phyloP scores from a whole-genome alignment of 2,329 filamentous ascomycete genomes.

The Byssothecium circinans region DNA sequence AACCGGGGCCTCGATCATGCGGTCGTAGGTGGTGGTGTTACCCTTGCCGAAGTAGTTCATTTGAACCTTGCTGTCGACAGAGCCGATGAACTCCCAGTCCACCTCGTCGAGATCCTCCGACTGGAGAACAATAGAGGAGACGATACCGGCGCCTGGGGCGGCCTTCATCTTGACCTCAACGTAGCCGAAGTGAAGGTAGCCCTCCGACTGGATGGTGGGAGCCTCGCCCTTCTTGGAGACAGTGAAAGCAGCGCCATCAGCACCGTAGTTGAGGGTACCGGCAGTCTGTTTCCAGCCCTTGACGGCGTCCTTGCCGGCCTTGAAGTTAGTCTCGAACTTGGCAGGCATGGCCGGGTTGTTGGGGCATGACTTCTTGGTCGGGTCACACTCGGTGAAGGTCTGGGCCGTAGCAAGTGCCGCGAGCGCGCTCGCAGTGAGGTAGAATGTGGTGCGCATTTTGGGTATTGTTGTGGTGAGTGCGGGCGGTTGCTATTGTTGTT shows the following conservation, averaged over 20 bases:
- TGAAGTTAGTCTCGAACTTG: slow-evolving; percentile 49
- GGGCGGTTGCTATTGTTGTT: background rate
- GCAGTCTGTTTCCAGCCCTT: slow-evolving; percentile 44
- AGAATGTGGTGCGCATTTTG: slow-evolving; percentile 36
- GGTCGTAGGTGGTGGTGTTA: slow-evolving; percentile 69
- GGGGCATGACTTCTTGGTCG: slow-evolving; percentile 48
- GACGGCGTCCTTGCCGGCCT: slow-evolving; percentile 40
- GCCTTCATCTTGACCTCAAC: slow-evolving; percentile 79
- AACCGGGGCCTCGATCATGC: slow-evolving; percentile 65
- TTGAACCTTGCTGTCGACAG: slow-evolving; percentile 63
- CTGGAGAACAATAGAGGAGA: slow-evolving; percentile 80
- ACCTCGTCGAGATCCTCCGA: slow-evolving; percentile 86
- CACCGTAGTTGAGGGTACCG: slow-evolving; percentile 48
- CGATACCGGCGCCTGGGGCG: slow-evolving; percentile 71
- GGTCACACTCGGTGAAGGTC: slow-evolving; percentile 51
- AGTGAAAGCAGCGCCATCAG: slow-evolving; percentile 53
- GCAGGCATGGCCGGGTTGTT: slow-evolving; percentile 47
- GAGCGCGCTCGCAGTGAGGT: slow-evolving; percentile 33
- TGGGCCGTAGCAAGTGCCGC: slow-evolving; percentile 43
- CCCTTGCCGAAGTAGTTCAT: slow-evolving; percentile 81
- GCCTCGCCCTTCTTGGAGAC: slow-evolving; percentile 53
- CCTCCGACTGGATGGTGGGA: slow-evolving; percentile 72
- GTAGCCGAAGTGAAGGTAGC: slow-evolving; percentile 84
- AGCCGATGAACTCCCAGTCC: slow-evolving; percentile 80
- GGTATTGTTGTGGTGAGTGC: slow-evolving; percentile 6